Conservation (phyloP, 345 rosid species). For the Boechera retrofracta region DNA sequence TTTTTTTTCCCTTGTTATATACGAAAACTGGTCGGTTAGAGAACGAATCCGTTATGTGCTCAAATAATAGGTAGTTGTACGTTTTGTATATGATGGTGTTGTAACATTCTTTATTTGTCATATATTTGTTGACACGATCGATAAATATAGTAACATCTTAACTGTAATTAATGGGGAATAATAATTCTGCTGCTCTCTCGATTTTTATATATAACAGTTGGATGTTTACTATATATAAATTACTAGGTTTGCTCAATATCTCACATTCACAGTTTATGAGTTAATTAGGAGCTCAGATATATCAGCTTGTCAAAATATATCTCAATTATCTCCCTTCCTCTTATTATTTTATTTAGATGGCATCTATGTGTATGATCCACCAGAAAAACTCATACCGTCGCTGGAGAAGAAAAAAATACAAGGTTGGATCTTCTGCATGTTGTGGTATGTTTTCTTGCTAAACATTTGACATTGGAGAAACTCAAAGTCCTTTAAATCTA, state of each 20-base stretch:
- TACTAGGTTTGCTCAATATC: background rate
- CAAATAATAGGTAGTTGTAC: conserved; percentile 1
- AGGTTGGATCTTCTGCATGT: too few relatives aligned
- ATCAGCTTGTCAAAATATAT: too few relatives aligned
- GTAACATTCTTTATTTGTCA: conserved; percentile 27
- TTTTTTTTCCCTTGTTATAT: background rate
- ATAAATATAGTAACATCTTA: conserved; percentile 17
- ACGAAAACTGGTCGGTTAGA: background rate
- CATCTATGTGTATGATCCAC: too few relatives aligned
- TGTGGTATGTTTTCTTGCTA: too few relatives aligned
- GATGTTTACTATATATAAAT: background rate
- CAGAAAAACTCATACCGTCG: too few relatives aligned
- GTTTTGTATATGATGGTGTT: background rate
- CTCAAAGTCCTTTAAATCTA: too few relatives aligned
- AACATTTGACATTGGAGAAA: too few relatives aligned
- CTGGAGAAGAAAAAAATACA: too few relatives aligned
- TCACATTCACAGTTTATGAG: background rate
- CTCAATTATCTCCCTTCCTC: too few relatives aligned
- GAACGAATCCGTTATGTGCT: background rate
- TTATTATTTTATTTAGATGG: too few relatives aligned
- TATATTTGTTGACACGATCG: conserved; percentile 28
- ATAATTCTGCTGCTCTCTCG: background rate
- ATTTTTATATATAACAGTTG: background rate
- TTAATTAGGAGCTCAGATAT: background rate
- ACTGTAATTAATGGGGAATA: background rate